phyloP scores from a whole-genome alignment of 2,329 filamentous ascomycete genomes.

The Aureobasidium sp. region DNA sequence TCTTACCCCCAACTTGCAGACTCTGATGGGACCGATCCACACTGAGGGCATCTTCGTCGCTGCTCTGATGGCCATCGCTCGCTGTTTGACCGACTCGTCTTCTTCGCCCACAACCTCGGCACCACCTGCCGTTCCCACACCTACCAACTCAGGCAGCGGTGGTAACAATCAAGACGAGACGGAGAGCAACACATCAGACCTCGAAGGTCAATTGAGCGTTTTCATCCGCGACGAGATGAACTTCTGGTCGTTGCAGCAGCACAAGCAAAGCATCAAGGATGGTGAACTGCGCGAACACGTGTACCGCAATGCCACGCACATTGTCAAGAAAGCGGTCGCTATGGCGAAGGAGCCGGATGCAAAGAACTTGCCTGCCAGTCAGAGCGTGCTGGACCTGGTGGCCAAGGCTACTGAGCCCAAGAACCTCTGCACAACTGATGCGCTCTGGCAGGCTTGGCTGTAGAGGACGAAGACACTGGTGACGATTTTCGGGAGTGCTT shows the following conservation, averaged over 20 bases:
- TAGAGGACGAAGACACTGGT: neutral
- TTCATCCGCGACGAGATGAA: conserved; percentile 98
- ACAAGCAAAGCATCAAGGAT: conserved; percentile 57
- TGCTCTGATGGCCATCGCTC: conserved; percentile 90
- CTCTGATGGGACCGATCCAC: conserved; percentile 88
- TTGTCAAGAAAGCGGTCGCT: conserved; percentile 82
- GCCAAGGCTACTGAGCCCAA: conserved; percentile 88
- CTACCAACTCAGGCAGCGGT: conserved; percentile 11
- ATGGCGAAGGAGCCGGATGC: conserved; percentile 60
- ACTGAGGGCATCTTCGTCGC: conserved; percentile 96
- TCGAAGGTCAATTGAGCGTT: conserved; percentile 89
- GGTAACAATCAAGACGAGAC: conserved; percentile 4
- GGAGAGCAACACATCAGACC: conserved; percentile 43
- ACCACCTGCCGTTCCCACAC: conserved; percentile 14
- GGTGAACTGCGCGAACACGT: conserved; percentile 70
- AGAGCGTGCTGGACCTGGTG: conserved; percentile 92
- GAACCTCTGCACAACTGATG: conserved; percentile 79
- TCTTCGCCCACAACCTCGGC: conserved; percentile 17
- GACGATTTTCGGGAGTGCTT: neutral
- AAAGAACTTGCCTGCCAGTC: conserved; percentile 77
- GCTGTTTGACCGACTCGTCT: conserved; percentile 69
- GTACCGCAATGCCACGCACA: conserved; percentile 77
- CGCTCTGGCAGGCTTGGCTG: conserved; percentile 96
- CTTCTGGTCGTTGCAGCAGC: conserved; percentile 83
- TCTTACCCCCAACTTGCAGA: conserved; percentile 91